A percentile compares a stretch with the other conserved stretches of the same genome.
These are phyloP conservation scores for Mesembryanthemum crystallinum DNA, from an alignment of 148 eudicot genomes.

Conservation along the genomic window DNA sequence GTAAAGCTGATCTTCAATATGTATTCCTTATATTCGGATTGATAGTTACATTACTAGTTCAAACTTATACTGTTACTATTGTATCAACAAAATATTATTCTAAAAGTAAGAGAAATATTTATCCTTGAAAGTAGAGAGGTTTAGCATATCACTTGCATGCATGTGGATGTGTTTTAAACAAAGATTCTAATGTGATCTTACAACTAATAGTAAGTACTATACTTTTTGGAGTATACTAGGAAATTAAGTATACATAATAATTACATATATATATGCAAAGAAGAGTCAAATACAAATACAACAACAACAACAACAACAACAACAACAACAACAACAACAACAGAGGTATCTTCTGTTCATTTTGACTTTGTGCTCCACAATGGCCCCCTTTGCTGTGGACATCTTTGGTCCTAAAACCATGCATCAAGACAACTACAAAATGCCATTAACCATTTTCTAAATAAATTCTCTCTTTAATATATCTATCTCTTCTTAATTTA, in stretches of 20 bases:
- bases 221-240: conserved; percentile 18
- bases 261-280: neutral
- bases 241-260: no score
- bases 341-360: conserved; percentile 9
- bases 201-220: neutral
- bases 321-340: no score
- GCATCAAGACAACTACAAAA: conserved; percentile 11
- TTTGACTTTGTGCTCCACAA: conserved; percentile 29
- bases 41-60: no score
- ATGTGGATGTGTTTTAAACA: conserved; percentile 12
- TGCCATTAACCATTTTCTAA: no score
- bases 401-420: neutral
- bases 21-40: no score
- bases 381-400: conserved; percentile 13
- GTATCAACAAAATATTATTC: no score
- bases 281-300: conserved; percentile 2
- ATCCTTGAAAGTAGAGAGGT: neutral
- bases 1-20: no score
- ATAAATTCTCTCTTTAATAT: no score
- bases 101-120: no score
- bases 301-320: no score
- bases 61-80: no score
- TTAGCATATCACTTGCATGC: neutral
- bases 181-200: conserved; percentile 12
- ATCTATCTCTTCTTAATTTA: no score